phyloP scores from a whole-genome alignment of 1,139 yeast species.

The Barnettozyma hawaiiensis region DNA sequence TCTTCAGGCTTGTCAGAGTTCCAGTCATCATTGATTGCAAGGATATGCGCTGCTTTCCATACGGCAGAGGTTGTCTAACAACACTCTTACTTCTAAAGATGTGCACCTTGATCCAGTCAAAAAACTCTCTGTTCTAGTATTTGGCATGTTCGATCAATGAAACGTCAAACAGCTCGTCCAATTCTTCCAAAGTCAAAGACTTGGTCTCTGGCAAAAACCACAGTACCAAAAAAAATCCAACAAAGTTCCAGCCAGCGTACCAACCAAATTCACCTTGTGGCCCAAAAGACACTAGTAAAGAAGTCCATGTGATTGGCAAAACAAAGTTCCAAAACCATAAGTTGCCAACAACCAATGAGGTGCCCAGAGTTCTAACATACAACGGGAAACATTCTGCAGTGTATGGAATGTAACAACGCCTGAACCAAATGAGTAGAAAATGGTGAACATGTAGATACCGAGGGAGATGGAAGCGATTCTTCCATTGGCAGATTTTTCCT shows the following conservation, averaged over 20 bases:
- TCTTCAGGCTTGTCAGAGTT: conserved; percentile 51
- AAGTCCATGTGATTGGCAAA: conserved; percentile 80
- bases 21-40: conserved; percentile 60
- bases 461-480: conserved; percentile 60
- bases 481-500: conserved; percentile 38
- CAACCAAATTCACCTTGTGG: conserved; percentile 85
- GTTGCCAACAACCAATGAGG: conserved; percentile 80
- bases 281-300: conserved; percentile 56
- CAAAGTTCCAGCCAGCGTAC: conserved; percentile 82
- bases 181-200: conserved; percentile 63
- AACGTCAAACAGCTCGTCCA: conserved; percentile 64
- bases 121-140: conserved; percentile 45
- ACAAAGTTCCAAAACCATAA: conserved; percentile 84
- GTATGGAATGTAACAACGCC: conserved; percentile 91
- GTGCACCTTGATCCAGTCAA: conserved; percentile 37
- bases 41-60: conserved; percentile 48
- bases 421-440: conserved; percentile 78
- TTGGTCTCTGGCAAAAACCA: conserved; percentile 69
- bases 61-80: conserved; percentile 48
- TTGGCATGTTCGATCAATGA: conserved; percentile 48
- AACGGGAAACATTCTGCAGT: conserved; percentile 86
- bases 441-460: conserved; percentile 70
- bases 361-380: conserved; percentile 79
- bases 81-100: conserved; percentile 41
- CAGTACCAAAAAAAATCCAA: conserved; percentile 65